These are phyloP conservation scores for Phytophthora tentaculata DNA, from an alignment of 352 stramenopile genomes.

Conservation along the genomic window DNA sequence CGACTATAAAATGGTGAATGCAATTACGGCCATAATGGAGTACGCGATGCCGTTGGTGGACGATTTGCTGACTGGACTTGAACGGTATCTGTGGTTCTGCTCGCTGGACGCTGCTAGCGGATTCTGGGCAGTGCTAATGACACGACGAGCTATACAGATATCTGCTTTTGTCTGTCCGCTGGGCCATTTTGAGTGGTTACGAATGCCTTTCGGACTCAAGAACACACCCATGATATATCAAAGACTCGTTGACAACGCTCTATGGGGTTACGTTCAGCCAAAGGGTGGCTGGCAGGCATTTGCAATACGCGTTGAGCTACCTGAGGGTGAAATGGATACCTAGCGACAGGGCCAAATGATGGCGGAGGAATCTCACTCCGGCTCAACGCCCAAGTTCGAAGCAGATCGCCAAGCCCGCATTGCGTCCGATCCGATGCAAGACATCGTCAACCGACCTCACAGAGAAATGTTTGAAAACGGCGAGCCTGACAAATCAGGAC, in stretches of 20 bases:
- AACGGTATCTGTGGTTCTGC: background rate
- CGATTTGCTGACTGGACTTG: background rate
- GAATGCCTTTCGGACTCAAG: background rate
- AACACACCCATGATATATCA: background rate
- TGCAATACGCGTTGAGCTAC: background rate
- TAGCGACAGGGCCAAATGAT: background rate
- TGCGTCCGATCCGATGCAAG: background rate
- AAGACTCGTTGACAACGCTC: background rate
- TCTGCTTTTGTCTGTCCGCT: slow-evolving; percentile 4
- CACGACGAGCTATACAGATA: background rate
- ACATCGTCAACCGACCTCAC: background rate
- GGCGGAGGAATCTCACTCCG: background rate
- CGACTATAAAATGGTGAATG: background rate
- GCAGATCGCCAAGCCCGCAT: no score
- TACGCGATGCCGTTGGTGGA: background rate
- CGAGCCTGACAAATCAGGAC: no score
- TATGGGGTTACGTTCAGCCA: background rate
- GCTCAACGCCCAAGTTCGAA: no score
- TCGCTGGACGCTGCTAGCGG: slow-evolving; percentile 3
- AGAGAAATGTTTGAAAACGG: background rate
- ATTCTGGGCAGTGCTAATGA: slow-evolving; percentile 6
- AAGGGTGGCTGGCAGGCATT: background rate
- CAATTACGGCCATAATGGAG: background rate
- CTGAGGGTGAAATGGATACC: background rate
- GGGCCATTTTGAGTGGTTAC: slow-evolving; percentile 1